phyloP scores from a whole-genome alignment of 768 basidiomycete species.

The Filobasidium wieringae region DNA sequence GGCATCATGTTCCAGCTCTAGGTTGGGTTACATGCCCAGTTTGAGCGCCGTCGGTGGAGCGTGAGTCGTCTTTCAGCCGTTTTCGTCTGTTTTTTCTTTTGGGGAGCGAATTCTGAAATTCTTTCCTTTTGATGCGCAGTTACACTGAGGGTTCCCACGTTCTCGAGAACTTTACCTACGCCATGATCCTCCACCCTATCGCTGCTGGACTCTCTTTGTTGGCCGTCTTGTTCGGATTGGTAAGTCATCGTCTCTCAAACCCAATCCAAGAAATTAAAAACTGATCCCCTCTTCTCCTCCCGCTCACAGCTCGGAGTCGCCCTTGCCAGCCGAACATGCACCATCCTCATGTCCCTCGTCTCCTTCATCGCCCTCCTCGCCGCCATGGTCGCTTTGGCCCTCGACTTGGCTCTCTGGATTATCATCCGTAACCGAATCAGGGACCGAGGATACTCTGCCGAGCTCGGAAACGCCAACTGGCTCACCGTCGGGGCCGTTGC shows the following conservation, averaged over 20 bases:
- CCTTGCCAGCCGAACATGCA: constrained; percentile 55
- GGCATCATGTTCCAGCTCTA: constrained; percentile 17
- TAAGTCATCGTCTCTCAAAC: background rate
- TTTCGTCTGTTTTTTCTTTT: background rate
- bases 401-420: constrained; percentile 72
- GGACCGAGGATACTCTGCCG: constrained; percentile 33
- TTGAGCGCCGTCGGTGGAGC: constrained; percentile 1
- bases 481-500: constrained; percentile 61
- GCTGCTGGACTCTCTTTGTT: constrained; percentile 41
- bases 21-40: constrained; percentile 7
- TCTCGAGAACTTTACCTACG: constrained; percentile 59
- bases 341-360: constrained; percentile 62
- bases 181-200: constrained; percentile 69
- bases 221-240: constrained; percentile 23
- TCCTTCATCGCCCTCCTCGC: constrained; percentile 55
- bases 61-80: constrained; percentile 6
- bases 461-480: constrained; percentile 63
- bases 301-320: constrained; percentile 49
- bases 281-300: background rate
- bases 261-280: background rate
- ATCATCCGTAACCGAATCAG: constrained; percentile 53
- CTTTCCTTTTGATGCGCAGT: background rate
- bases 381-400: constrained; percentile 57
- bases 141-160: constrained; percentile 21
- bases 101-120: background rate